Percentiles rank a stretch among this genome's conserved stretches.
Conservation (phyloP, 2,329 filamentous ascomycete species). For the Pseudogymnoascus pannorum region DNA sequence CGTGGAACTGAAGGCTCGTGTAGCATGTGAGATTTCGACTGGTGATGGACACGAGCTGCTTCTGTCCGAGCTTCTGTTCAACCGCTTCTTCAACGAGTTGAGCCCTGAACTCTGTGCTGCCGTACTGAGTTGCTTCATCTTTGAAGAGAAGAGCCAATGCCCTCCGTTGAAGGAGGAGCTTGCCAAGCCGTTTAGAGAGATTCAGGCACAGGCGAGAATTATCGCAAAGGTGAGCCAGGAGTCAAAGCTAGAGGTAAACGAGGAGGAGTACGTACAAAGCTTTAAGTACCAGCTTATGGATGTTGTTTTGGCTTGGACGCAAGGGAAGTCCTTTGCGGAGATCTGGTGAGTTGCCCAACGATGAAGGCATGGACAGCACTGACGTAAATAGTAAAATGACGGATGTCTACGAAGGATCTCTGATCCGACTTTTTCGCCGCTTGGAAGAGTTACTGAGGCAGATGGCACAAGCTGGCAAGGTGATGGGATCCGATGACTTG, state of each 20-base stretch:
- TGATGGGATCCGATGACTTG: slow-evolving; percentile 95
- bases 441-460: slow-evolving; percentile 90
- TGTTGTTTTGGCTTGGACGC: slow-evolving; percentile 85
- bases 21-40: slow-evolving; percentile 92
- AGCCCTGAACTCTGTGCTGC: slow-evolving; percentile 81
- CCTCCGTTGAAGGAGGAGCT: slow-evolving; percentile 74
- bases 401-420: slow-evolving; percentile 90
- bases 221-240: slow-evolving; percentile 93
- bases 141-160: slow-evolving; percentile 89
- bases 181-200: slow-evolving; percentile 75
- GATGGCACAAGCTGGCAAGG: slow-evolving; percentile 91
- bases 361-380: slow-evolving; percentile 17
- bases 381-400: slow-evolving; percentile 78
- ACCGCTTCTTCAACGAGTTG: slow-evolving; percentile 95
- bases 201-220: slow-evolving; percentile 77
- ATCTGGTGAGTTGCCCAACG: slow-evolving; percentile 68
- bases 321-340: slow-evolving; percentile 81
- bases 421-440: slow-evolving; percentile 92
- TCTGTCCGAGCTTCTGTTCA: slow-evolving; percentile 87
- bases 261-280: slow-evolving; percentile 83
- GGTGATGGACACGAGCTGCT: slow-evolving; percentile 81
- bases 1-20: slow-evolving; percentile 91
- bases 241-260: slow-evolving; percentile 87
- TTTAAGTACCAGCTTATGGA: slow-evolving; percentile 98
- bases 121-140: slow-evolving; percentile 88